These are phyloP conservation scores for Blastobotrys raffinosifermentans DNA, from an alignment of 1,139 yeast genomes.

Conservation along the genomic window DNA sequence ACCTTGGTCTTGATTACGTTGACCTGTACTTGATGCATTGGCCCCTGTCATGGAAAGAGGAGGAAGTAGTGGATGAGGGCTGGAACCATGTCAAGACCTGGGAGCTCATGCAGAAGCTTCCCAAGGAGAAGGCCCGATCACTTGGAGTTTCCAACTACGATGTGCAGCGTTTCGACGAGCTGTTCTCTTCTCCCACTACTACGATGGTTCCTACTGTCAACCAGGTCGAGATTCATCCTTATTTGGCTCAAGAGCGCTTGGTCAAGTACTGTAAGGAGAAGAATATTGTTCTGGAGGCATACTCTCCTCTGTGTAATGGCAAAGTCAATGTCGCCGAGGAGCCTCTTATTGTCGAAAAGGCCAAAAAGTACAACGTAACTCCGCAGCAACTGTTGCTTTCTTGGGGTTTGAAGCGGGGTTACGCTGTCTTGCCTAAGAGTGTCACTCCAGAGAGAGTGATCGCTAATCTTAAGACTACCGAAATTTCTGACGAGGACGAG, in stretches of 20 bases:
- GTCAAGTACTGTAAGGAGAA: conserved; percentile 47
- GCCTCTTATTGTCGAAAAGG: conserved; percentile 44
- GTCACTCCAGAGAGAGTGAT: conserved; percentile 52
- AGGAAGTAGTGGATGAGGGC: conserved; percentile 41
- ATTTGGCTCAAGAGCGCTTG: conserved; percentile 61
- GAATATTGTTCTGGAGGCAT: conserved; percentile 60
- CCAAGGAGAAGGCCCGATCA: conserved; percentile 55
- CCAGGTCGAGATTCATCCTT: conserved; percentile 76
- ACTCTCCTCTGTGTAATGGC: conserved; percentile 54
- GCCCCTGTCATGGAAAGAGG: conserved; percentile 43
- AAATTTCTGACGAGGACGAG: conserved; percentile 46
- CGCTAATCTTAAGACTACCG: conserved; percentile 47
- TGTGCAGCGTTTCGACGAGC: conserved; percentile 43
- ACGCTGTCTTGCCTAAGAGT: conserved; percentile 67
- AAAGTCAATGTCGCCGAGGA: conserved; percentile 33
- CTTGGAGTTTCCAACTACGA: conserved; percentile 78
- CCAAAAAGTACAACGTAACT: conserved; percentile 46
- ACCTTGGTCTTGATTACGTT: conserved; percentile 68
- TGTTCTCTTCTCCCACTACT: conserved; percentile 47
- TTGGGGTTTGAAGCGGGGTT: conserved; percentile 65
- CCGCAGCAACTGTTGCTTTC: conserved; percentile 61
- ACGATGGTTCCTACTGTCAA: conserved; percentile 58
- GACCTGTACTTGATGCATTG: conserved; percentile 83
- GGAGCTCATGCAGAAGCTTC: conserved; percentile 57
- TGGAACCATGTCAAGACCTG: conserved; percentile 65